A percentile compares a stretch with the other conserved stretches of the same genome.
Conservation (phyloP, 2,329 filamentous ascomycete genomes). For the Alternaria dauci region DNA sequence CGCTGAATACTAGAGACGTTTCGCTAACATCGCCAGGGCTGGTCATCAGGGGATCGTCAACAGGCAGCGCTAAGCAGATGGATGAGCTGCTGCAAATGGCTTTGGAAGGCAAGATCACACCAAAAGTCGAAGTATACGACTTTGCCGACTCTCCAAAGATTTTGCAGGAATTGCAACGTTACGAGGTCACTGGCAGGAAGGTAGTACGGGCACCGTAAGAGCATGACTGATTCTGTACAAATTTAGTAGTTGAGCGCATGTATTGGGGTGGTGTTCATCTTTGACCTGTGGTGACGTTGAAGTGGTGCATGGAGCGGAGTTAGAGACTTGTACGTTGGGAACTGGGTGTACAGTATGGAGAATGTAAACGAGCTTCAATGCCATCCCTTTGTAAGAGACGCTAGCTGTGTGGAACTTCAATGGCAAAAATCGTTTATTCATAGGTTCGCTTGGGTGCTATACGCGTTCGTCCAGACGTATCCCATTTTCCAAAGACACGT, state of each 20-base stretch:
- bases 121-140: conserved; percentile 48
- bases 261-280: not conserved
- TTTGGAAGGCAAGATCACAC: conserved; percentile 53
- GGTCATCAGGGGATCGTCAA: conserved; percentile 58
- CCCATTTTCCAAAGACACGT: not conserved
- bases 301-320: not conserved
- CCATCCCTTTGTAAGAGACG: not conserved
- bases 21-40: conserved; percentile 40
- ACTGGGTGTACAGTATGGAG: not conserved
- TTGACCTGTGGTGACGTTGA: not conserved
- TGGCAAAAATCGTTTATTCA: not conserved
- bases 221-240: not conserved
- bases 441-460: not conserved
- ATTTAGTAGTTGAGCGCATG: not conserved
- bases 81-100: conserved; percentile 56
- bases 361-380: not conserved
- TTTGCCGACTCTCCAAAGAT: conserved; percentile 49
- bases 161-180: conserved; percentile 44
- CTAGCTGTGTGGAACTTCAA: not conserved
- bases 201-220: conserved; percentile 43
- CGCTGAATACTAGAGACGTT: not conserved
- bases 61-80: conserved; percentile 57
- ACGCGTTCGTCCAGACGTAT: not conserved
- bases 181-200: conserved; percentile 49
- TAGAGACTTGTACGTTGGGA: not conserved